Conservation (phyloP, 805 yeast species). For the Zygotorulaspora chibaensis region DNA sequence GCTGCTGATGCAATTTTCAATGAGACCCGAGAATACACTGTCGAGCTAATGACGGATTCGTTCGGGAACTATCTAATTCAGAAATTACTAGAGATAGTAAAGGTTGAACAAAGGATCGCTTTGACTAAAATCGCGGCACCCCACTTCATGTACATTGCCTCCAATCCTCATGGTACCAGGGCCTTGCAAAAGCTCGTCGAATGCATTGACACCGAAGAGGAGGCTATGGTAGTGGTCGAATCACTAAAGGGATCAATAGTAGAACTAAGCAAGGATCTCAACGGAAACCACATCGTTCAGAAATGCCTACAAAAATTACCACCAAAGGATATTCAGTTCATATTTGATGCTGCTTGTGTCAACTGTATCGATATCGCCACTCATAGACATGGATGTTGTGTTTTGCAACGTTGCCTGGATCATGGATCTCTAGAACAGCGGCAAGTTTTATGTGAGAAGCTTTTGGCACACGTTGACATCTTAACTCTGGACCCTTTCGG, state of each 20-base stretch:
- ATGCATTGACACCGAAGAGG: constrained; percentile 66
- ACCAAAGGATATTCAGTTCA: constrained; percentile 73
- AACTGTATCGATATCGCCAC: constrained; percentile 81
- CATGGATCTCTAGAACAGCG: constrained; percentile 74
- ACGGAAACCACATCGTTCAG: constrained; percentile 96
- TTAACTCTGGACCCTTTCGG: constrained; percentile 92
- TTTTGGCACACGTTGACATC: constrained; percentile 63
- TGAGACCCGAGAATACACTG: constrained; percentile 72
- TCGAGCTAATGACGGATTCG: constrained; percentile 89
- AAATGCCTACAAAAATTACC: constrained; percentile 75
- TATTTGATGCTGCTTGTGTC: constrained; percentile 75
- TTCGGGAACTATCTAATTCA: constrained; percentile 96
- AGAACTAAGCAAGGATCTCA: constrained; percentile 75
- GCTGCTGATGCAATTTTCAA: constrained; percentile 74
- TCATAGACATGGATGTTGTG: constrained; percentile 97
- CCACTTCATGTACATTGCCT: constrained; percentile 71
- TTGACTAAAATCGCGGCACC: constrained; percentile 70
- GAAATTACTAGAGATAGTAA: constrained; percentile 76
- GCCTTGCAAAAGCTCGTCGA: constrained; percentile 92
- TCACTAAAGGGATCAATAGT: constrained; percentile 70
- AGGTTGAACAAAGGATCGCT: constrained; percentile 61
- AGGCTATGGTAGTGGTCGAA: constrained; percentile 57
- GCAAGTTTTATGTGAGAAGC: constrained; percentile 56
- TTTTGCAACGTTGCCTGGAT: constrained; percentile 89
- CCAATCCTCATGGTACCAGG: constrained; percentile 94